Base-by-base conservation (phyloP, 305 asterid genomes). In the Salvia sclarea region DNA sequence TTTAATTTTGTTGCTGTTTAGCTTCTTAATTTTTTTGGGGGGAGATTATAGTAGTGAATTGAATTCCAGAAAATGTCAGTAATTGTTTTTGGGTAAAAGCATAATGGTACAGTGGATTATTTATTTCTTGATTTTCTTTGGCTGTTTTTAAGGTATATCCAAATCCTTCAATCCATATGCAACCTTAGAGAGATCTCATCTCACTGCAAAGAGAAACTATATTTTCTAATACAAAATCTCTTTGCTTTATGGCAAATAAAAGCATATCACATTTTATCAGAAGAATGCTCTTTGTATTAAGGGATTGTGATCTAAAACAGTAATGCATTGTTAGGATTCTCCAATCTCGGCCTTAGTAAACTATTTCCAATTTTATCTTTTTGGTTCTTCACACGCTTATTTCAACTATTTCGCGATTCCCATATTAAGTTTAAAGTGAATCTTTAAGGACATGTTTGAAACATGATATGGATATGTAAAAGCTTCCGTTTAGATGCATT, bases 381-480 rank as follows among this genome's bases (percentile, higher is more conserved):
- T 1, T 25, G 30, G 2, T 25, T 25, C 30, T 25, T 4, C 30
- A 25, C 43, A 37, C 43, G 1, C 8, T 8, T 43, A 43, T n/a
- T 43, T 43, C 38, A 1, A 24, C 8, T 4, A 25, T 12, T 12
- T 24, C 38, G 11, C 4, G 0, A 11, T 24, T 13, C 11, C 20
- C 38, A 24, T 25, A 54, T 12, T 0, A 12, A 4, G 31, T 28
- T 28, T 54, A 6, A 6, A 13, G 7, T 55, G 16, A 2, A 30
- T 30, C 16, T 3, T 33, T 37, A 61, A 41, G 38, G 53, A 61
- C 18, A 60, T 41, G 67, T 41, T 43, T 43, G 40, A 61, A 43
- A 43, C 55, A n/a, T 43, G 40, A 41, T 12, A 40, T 40, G 50
- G 33, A 20, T 37, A 35, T 6, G 2, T 11, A 37, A 6, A 60